Percentiles rank a stretch among this genome's conserved stretches.
phyloP scores from a whole-genome alignment of 2,329 filamentous ascomycete species.

The Plectosphaerella cucumerina region DNA sequence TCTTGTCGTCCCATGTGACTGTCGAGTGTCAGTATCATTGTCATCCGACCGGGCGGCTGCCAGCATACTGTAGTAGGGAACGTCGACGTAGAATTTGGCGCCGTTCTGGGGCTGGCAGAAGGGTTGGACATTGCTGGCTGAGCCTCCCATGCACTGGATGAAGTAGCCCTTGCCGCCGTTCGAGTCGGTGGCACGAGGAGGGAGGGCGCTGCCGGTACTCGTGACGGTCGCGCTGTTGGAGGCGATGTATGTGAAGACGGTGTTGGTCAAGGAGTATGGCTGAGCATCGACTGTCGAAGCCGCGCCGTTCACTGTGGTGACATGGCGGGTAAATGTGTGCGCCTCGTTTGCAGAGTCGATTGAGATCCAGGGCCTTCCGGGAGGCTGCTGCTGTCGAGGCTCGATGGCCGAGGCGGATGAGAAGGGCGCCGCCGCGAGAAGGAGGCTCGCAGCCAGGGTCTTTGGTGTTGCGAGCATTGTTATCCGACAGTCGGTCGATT shows the following conservation, averaged over 20 bases:
- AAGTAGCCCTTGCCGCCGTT: constrained; percentile 21
- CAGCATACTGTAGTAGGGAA: constrained; percentile 27
- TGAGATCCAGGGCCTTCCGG: constrained; percentile 23
- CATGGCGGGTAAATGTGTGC: constrained; percentile 21
- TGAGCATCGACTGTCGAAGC: constrained; percentile 21
- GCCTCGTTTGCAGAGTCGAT: constrained; percentile 21
- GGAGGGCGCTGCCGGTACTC: constrained; percentile 24
- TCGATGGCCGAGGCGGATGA: constrained; percentile 6
- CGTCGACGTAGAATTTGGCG: constrained; percentile 20
- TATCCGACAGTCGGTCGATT: background rate
- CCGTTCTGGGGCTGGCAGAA: constrained; percentile 27
- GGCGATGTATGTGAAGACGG: constrained; percentile 22
- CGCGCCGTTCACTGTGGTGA: constrained; percentile 19
- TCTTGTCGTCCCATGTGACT: constrained; percentile 27
- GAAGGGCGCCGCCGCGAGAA: constrained; percentile 3
- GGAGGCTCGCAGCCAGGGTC: constrained; percentile 1
- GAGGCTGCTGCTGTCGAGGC: constrained; percentile 2
- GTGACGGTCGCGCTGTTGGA: constrained; percentile 13
- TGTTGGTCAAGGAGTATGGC: constrained; percentile 21
- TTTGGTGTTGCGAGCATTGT: background rate
- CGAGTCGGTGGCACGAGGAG: constrained; percentile 21
- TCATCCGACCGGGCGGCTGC: background rate
- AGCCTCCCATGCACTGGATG: constrained; percentile 16
- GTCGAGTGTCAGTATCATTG: background rate
- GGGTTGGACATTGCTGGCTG: constrained; percentile 17